Evolutionary conservation across 148 eudicot genomes (phyloP).

Genomic region (Arctostaphylos glauca): DNA sequence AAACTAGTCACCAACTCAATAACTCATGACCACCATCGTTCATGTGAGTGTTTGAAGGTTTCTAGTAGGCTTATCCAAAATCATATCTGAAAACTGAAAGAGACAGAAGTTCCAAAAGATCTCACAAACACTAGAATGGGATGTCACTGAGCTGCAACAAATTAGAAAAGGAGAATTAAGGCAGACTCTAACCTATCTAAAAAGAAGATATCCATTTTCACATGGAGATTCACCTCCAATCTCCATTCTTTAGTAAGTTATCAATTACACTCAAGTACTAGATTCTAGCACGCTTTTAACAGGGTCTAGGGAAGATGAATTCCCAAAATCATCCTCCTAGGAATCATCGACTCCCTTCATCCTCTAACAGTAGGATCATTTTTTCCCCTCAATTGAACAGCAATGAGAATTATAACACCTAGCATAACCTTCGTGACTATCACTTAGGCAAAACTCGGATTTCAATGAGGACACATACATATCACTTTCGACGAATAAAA

Average conservation of each 20-base stretch:
- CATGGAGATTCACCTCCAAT: background rate
- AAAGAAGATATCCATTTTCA: background rate
- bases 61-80: background rate
- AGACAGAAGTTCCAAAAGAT: background rate
- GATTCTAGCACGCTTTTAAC: background rate
- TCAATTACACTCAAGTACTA: background rate
- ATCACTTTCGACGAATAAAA: background rate
- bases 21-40: background rate
- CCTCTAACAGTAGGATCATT: background rate
- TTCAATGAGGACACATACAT: background rate
- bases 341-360: background rate
- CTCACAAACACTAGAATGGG: background rate
- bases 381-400: background rate
- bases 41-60: background rate
- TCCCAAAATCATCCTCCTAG: background rate
- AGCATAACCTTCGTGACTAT: background rate
- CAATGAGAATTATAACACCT: background rate
- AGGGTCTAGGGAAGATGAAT: background rate
- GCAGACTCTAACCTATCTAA: background rate
- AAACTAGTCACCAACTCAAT: background rate
- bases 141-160: background rate
- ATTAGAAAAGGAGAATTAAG: background rate
- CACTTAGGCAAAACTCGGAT: background rate
- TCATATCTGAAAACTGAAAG: background rate
- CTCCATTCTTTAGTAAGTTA: background rate